Conservation (phyloP, 2,329 filamentous ascomycete species). For the Hypoxylon sp. region DNA sequence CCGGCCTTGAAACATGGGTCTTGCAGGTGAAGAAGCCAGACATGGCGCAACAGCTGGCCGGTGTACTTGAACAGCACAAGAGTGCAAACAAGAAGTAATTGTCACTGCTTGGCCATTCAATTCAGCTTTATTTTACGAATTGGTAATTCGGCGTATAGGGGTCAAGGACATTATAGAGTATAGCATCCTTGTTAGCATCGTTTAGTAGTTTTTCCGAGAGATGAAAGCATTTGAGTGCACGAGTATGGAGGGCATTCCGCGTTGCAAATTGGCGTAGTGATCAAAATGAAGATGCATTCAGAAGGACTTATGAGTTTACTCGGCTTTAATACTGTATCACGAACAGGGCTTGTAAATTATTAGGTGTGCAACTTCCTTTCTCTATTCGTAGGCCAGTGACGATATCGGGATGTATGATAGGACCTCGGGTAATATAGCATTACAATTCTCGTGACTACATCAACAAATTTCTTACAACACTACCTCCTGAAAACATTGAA, state of each 20-base stretch:
- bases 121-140: background rate
- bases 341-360: constrained; percentile 1
- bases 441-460: background rate
- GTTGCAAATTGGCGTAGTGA: constrained; percentile 10
- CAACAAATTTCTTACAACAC: no score
- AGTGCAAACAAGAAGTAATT: constrained; percentile 67
- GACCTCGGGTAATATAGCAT: background rate
- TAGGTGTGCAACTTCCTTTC: background rate
- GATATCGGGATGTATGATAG: background rate
- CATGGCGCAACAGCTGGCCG: constrained; percentile 66
- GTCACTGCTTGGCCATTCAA: background rate
- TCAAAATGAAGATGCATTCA: constrained; percentile 20
- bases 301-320: constrained; percentile 5
- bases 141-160: constrained; percentile 25
- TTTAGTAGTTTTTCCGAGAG: constrained; percentile 3
- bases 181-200: constrained; percentile 33
- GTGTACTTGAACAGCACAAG: constrained; percentile 68
- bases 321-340: constrained; percentile 4
- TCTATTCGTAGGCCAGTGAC: background rate
- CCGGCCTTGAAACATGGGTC: constrained; percentile 77
- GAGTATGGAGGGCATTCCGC: constrained; percentile 23
- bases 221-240: constrained; percentile 23
- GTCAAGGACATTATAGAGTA: constrained; percentile 38
- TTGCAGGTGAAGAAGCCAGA: constrained; percentile 75
- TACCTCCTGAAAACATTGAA: no score